These are phyloP conservation scores for Wallacemonas collosoma DNA, from an alignment of 208 protist genomes.

Conservation along the genomic window DNA sequence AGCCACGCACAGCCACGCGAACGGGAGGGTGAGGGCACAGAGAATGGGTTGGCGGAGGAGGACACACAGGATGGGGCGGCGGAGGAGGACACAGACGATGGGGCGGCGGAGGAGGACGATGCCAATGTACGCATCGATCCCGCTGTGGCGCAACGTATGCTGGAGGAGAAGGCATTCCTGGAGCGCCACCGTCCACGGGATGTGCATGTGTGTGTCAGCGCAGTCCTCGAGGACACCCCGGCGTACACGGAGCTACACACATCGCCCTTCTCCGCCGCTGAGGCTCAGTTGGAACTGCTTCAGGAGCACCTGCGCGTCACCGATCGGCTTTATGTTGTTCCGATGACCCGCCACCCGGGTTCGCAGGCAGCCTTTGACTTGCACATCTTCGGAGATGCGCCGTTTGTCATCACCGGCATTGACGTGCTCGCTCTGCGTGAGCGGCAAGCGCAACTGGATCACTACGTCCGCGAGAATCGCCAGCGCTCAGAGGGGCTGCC, in stretches of 20 bases:
- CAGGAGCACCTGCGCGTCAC: constrained; percentile 8
- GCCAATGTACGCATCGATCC: constrained; percentile 11
- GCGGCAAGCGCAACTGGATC: constrained; percentile 36
- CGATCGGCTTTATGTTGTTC: constrained; percentile 52
- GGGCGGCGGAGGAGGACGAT: not conserved
- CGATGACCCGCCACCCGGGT: constrained; percentile 64
- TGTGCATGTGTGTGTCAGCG: constrained; percentile 50
- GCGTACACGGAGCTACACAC: constrained; percentile 40
- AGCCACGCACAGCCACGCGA: too few species aligned
- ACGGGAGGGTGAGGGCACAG: too few species aligned
- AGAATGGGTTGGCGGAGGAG: too few species aligned
- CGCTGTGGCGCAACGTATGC: constrained; percentile 17
- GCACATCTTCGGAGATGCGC: constrained; percentile 57
- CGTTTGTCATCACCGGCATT: constrained; percentile 50
- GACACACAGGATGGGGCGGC: not conserved
- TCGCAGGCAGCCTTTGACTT: constrained; percentile 56
- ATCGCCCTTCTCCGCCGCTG: constrained; percentile 30
- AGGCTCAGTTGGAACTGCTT: constrained; percentile 30
- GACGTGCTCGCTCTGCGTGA: constrained; percentile 44
- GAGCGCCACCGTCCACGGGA: constrained; percentile 33
- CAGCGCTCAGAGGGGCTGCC: constrained; percentile 19
- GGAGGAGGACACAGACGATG: constrained; percentile 12
- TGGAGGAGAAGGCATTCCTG: constrained; percentile 47
- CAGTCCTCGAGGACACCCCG: constrained; percentile 36
- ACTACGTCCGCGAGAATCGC: constrained; percentile 22